Base-by-base conservation (phyloP, 2,329 filamentous ascomycete genomes). In the Hypoxylon sp. region DNA sequence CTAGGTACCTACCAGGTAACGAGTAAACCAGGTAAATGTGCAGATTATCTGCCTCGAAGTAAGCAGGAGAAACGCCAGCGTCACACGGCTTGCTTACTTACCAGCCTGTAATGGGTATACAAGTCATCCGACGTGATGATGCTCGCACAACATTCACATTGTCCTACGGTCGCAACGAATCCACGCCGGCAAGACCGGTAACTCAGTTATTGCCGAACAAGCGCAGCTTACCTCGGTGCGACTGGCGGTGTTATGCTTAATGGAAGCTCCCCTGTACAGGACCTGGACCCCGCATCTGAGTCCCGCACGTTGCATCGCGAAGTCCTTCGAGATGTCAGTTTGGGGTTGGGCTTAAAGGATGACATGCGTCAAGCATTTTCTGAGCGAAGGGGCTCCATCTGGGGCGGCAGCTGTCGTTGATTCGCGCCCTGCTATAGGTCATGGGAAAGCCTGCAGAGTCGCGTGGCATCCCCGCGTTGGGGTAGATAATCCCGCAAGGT, bases 391-490 rank as follows among this genome's bases (percentile, higher is more conserved):
- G 51, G 48, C n/a, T 53, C 40, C 61, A 45, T 64, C 26, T 26
- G 24, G 33, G 24, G 16, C 24, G 5, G 46, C 14, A 40, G 52
- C 7, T 16, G 44, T 33, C 28, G 36, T 26, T 40, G 20, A 54
- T 61, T 61, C 36, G 52, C 50, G 16, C 54, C 48, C 40, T 51
- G 48, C 38, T 42, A 36, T 56, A 57, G 63, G 66, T 69, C 66
- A 69, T 63, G 64, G 55, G 63, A n/a, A 52, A 28, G 42, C 48
- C 57, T 69, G 63, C 59, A 61, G 18, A 45, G 66, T 66, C 63
- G 66, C 66, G 66, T 69, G 66, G 63, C 63, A 22, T 53, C 66
- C 64, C 66, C 63, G 60, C 66, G 66, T 69, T 69, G 66, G 66
- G 51, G 63, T 59, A 59, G 33, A 44, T 45, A 38, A 48, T 40